These are phyloP conservation scores for Hordeum marinum DNA, from an alignment of 176 grass and related monocot species.

Conservation along the genomic window DNA sequence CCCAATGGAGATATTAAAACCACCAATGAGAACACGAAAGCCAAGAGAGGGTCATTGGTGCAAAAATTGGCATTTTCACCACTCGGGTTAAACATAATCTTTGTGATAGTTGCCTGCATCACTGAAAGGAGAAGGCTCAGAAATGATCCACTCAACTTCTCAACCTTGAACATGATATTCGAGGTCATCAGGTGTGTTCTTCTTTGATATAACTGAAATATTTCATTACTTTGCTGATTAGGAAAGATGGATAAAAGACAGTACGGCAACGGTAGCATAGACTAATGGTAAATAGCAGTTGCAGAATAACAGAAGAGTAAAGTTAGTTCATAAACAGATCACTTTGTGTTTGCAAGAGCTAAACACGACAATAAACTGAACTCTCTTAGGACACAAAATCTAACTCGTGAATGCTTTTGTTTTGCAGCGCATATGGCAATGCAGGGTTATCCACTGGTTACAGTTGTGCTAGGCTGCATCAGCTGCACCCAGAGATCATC, in stretches of 20 bases:
- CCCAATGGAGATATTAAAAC: background rate
- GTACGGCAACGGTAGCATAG: background rate
- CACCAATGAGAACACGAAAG: background rate
- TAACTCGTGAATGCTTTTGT: background rate
- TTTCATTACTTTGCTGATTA: background rate
- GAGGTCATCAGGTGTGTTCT: slow-evolving; percentile 54
- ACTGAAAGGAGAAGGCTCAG: slow-evolving; percentile 54
- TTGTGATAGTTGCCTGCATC: slow-evolving; percentile 48
- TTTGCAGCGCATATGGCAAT: slow-evolving; percentile 57
- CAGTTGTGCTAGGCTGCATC: slow-evolving; percentile 50
- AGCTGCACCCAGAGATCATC: slow-evolving; percentile 7
- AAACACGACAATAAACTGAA: background rate
- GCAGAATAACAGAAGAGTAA: background rate
- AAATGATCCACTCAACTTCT: slow-evolving; percentile 75
- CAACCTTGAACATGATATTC: slow-evolving; percentile 60
- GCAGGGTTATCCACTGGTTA: slow-evolving; percentile 51
- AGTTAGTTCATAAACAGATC: background rate
- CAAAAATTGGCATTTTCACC: slow-evolving; percentile 26
- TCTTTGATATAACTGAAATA: background rate
- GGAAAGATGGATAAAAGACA: background rate
- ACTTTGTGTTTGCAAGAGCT: background rate
- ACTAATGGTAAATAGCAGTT: background rate
- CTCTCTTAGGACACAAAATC: background rate
- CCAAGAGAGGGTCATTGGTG: background rate
- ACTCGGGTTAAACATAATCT: slow-evolving; percentile 34